Percentiles rank a stretch among this genome's conserved stretches.
Conservation (phyloP, 2,329 filamentous ascomycete genomes). For the Hypoxylon rubiginosum region DNA sequence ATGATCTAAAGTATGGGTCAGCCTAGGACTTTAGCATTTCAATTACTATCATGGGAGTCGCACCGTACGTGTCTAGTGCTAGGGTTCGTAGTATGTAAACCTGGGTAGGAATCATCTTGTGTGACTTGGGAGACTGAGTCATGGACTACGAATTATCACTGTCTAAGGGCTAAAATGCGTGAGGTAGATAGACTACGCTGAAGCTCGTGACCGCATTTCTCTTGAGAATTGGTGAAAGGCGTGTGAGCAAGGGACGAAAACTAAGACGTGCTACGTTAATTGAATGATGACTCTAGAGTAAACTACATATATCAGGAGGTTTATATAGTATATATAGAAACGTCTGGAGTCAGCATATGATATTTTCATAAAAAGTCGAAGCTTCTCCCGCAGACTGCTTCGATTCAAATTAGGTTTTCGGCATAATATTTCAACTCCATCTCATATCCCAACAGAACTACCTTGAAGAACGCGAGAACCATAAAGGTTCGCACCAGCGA, state of each 20-base stretch:
- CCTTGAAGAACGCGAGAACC: background rate
- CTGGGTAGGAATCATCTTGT: background rate
- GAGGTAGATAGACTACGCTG: background rate
- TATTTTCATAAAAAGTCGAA: too few species aligned
- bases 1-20: background rate
- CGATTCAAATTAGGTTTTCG: slow-evolving; percentile 1
- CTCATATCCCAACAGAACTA: background rate
- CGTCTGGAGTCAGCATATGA: too few species aligned
- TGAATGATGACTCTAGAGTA: too few species aligned
- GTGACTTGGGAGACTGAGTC: background rate
- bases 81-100: background rate
- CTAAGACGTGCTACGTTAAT: too few species aligned
- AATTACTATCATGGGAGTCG: background rate
- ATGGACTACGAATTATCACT: background rate
- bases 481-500: background rate
- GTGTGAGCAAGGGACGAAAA: background rate
- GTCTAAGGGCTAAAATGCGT: background rate
- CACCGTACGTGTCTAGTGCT: background rate
- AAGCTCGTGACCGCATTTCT: too few species aligned
- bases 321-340: too few species aligned
- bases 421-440: slow-evolving; percentile 17
- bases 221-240: background rate
- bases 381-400: background rate
- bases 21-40: background rate
- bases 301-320: too few species aligned